Conservation (phyloP, 2,329 filamentous ascomycete species). For the Sphaerulina musiva region DNA sequence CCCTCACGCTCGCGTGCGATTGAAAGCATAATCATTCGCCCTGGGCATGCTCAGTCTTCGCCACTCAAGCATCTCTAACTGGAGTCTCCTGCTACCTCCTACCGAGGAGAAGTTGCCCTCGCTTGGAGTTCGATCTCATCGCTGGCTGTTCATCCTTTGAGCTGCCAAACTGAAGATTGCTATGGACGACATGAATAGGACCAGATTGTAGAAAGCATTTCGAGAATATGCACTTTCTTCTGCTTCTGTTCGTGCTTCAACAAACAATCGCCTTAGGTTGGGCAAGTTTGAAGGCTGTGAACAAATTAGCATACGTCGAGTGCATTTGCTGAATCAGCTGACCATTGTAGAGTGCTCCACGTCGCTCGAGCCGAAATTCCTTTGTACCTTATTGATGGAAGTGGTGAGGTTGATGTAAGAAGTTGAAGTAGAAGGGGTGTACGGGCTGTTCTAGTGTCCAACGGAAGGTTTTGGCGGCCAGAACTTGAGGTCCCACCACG, state of each 20-base stretch:
- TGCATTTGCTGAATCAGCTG: not conserved
- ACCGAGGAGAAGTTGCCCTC: too few relatives aligned
- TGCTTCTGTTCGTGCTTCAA: constrained; percentile 84
- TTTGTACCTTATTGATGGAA: not conserved
- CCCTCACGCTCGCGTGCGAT: too few relatives aligned
- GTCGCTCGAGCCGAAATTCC: not conserved
- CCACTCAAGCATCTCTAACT: too few relatives aligned
- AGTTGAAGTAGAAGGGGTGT: not conserved
- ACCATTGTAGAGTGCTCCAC: constrained; percentile 1
- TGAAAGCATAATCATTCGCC: too few relatives aligned
- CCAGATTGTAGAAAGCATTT: constrained; percentile 94
- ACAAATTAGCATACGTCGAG: not conserved
- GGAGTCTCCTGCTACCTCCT: too few relatives aligned
- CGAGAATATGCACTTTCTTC: constrained; percentile 93
- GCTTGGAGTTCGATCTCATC: constrained; percentile 10
- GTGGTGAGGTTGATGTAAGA: constrained; percentile 1
- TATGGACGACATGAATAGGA: constrained; percentile 93
- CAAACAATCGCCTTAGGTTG: constrained; percentile 91
- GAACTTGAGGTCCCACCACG: too few relatives aligned
- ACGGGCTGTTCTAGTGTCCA: too few relatives aligned
- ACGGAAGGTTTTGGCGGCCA: too few relatives aligned
- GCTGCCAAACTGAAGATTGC: constrained; percentile 90
- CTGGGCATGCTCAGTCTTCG: too few relatives aligned
- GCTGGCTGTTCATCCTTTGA: constrained; percentile 62
- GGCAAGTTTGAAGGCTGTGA: constrained; percentile 66